These are phyloP conservation scores for Vigna reflexopilosa DNA, from an alignment of 306 rosid species.

Conservation along the genomic window DNA sequence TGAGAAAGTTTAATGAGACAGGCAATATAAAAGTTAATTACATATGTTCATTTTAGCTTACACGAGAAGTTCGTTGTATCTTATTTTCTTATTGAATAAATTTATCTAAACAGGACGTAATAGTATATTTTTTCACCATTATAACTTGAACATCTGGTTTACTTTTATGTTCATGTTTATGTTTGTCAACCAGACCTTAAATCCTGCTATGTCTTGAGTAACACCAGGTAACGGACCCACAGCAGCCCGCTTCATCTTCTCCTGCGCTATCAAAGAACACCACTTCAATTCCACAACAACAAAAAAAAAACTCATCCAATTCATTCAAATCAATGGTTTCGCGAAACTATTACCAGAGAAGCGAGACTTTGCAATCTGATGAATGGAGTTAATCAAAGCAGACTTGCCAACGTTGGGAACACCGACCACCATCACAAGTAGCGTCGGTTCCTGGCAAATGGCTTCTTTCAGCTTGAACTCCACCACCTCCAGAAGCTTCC, in stretches of 20 bases:
- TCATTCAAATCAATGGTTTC: neutral
- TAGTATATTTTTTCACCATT: neutral
- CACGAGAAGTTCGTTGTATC: no score
- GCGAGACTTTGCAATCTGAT: constrained; percentile 75
- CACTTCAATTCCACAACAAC: constrained; percentile 13
- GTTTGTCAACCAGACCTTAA: constrained; percentile 56
- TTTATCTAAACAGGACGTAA: neutral
- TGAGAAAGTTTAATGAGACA: no score
- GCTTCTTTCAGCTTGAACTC: constrained; percentile 84
- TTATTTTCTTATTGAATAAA: neutral
- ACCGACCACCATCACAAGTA: constrained; percentile 94
- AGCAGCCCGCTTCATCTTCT: constrained; percentile 82
- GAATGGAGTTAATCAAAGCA: constrained; percentile 82
- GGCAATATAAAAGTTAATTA: no score
- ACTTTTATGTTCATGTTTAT: neutral
- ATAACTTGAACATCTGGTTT: neutral
- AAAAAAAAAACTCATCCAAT: constrained; percentile 1
- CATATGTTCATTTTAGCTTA: neutral
- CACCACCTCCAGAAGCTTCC: constrained; percentile 82
- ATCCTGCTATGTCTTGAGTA: constrained; percentile 96
- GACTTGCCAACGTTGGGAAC: constrained; percentile 97
- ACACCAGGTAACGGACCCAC: constrained; percentile 97
- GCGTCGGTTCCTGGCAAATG: constrained; percentile 80
- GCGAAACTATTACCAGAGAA: constrained; percentile 63
- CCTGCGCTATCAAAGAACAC: constrained; percentile 68